Percentiles rank a stretch among this genome's conserved stretches.
These are phyloP conservation scores for Crithidia bombi DNA, from an alignment of 208 protist species.

Conservation along the genomic window DNA sequence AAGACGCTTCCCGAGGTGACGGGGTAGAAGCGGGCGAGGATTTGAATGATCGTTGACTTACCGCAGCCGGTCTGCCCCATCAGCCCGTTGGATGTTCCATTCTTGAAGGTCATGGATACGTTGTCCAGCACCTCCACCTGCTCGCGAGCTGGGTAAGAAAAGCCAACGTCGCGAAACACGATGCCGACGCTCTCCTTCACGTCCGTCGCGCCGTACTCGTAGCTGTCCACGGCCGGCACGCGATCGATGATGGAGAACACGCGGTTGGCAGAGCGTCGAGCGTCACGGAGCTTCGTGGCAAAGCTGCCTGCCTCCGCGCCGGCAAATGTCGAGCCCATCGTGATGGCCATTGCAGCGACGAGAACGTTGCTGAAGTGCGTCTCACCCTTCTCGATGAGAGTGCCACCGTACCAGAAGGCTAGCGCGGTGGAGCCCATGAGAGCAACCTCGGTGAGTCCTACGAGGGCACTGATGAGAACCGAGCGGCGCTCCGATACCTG, in stretches of 20 bases:
- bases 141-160: slow-evolving; percentile 65
- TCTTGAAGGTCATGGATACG: slow-evolving; percentile 42
- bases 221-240: slow-evolving; percentile 61
- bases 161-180: slow-evolving; percentile 52
- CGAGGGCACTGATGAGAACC: slow-evolving; percentile 41
- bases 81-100: slow-evolving; percentile 69
- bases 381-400: slow-evolving; percentile 73
- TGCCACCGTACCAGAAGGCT: slow-evolving; percentile 84
- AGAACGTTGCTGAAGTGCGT: slow-evolving; percentile 63
- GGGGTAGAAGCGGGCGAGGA: slow-evolving; percentile 71
- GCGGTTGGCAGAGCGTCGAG: slow-evolving; percentile 45
- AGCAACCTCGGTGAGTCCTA: slow-evolving; percentile 57
- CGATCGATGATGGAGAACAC: slow-evolving; percentile 83
- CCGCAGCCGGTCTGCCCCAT: slow-evolving; percentile 90
- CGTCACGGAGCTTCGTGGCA: slow-evolving; percentile 62
- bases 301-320: slow-evolving; percentile 71
- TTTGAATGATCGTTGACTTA: slow-evolving; percentile 84
- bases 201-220: slow-evolving; percentile 45
- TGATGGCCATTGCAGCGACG: slow-evolving; percentile 55
- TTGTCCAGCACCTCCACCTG: slow-evolving; percentile 53
- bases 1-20: slow-evolving; percentile 50
- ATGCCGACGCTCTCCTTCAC: slow-evolving; percentile 53
- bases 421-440: slow-evolving; percentile 64
- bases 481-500: slow-evolving; percentile 30
- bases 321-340: slow-evolving; percentile 63